A percentile compares a stretch with the other conserved stretches of the same genome.
phyloP scores from a whole-genome alignment of 2,329 filamentous ascomycete species.

The Penicillium sp. region DNA sequence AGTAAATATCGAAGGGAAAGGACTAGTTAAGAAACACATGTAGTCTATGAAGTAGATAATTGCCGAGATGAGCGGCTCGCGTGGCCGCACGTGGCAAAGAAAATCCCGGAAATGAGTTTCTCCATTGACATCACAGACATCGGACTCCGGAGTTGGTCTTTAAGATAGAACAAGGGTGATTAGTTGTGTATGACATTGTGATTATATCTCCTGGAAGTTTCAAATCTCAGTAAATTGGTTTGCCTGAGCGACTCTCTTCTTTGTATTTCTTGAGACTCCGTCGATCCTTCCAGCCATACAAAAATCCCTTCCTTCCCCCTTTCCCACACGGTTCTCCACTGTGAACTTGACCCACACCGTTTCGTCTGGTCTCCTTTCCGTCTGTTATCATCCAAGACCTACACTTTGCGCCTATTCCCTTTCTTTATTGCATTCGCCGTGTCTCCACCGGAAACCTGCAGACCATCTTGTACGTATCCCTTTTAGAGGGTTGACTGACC shows the following conservation, averaged over 20 bases:
- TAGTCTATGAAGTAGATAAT: neutral
- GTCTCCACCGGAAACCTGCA: neutral
- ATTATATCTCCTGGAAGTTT: neutral
- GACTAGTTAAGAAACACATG: no score
- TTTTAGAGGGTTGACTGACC: neutral
- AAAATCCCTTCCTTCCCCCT: conserved; percentile 1
- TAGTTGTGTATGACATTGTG: neutral
- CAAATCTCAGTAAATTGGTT: neutral
- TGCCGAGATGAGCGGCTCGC: conserved; percentile 4
- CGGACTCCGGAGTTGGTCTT: no score
- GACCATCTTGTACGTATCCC: conserved; percentile 2
- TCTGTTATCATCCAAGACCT: conserved; percentile 2
- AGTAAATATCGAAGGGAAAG: no score
- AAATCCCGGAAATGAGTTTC: conserved; percentile 6
- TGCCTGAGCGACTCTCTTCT: neutral
- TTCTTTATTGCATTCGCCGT: neutral
- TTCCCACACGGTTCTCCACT: conserved; percentile 7
- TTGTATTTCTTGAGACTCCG: conserved; percentile 2
- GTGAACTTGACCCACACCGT: conserved; percentile 20
- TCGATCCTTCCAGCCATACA: conserved; percentile 8
- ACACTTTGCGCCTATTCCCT: neutral
- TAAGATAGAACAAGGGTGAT: neutral
- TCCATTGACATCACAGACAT: neutral
- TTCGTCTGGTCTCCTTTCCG: conserved; percentile 19
- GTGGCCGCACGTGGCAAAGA: conserved; percentile 24